phyloP scores from a whole-genome alignment of 148 eudicot species.

The Limonium bicolor region DNA sequence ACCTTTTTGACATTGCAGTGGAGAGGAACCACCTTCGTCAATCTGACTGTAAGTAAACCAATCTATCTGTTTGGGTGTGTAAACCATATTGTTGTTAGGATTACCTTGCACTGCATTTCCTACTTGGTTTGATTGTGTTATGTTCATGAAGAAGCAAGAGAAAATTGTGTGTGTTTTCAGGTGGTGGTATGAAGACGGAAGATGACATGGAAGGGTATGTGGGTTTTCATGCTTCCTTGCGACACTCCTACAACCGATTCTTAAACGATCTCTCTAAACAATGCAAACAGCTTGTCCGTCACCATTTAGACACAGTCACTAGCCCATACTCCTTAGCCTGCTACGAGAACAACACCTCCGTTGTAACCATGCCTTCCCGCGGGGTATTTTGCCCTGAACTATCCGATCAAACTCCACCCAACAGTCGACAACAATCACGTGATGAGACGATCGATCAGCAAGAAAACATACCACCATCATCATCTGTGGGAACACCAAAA shows the following conservation, averaged over 20 bases:
- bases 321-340: constrained; percentile 90
- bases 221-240: constrained; percentile 84
- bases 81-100: too few species aligned
- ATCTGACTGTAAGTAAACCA: constrained; percentile 63
- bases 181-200: constrained; percentile 36
- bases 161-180: constrained; percentile 15
- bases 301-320: constrained; percentile 96
- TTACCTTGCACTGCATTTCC: too few species aligned
- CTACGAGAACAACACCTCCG: constrained; percentile 43
- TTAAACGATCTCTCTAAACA: constrained; percentile 65
- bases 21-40: constrained; percentile 48
- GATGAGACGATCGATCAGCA: constrained; percentile 38
- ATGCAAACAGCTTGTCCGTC: constrained; percentile 79
- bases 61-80: too few species aligned
- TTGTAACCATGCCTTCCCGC: constrained; percentile 36
- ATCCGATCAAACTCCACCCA: too few species aligned
- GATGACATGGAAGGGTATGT: constrained; percentile 94
- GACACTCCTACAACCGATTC: constrained; percentile 68
- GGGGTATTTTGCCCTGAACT: constrained; percentile 48
- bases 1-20: constrained; percentile 75
- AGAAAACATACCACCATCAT: constrained; percentile 84
- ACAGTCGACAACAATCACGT: constrained; percentile 17
- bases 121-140: neutral
- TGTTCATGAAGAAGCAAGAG: neutral
- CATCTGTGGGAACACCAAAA: too few species aligned